A percentile compares a stretch with the other conserved stretches of the same genome.
These are phyloP conservation scores for Gypsophila paniculata DNA, from an alignment of 179 eudicot genomes.

Conservation along the genomic window DNA sequence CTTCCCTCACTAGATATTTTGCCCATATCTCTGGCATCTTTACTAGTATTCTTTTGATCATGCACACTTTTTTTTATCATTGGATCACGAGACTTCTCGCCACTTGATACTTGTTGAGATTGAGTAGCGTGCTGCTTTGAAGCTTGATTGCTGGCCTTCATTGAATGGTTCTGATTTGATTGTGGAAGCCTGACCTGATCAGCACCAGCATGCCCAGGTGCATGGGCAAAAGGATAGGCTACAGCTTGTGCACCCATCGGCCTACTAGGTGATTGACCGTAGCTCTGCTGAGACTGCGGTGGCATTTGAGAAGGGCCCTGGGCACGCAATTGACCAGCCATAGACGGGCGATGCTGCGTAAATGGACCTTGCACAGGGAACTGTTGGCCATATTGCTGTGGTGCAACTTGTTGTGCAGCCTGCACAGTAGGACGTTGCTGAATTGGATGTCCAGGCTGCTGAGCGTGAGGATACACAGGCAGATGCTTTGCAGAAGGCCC, in stretches of 20 bases:
- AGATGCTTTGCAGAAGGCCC: conserved; percentile 41
- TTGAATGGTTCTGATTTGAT: conserved; percentile 42
- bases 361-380: conserved; percentile 44
- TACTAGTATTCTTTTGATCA: conserved; percentile 25
- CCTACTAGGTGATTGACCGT: conserved; percentile 38
- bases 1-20: conserved; percentile 30
- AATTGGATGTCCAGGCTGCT: conserved; percentile 48
- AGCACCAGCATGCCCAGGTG: conserved; percentile 41
- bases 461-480: conserved; percentile 46
- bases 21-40: conserved; percentile 31
- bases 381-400: conserved; percentile 57
- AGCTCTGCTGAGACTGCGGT: conserved; percentile 42
- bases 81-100: conserved; percentile 37
- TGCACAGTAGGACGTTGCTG: conserved; percentile 56
- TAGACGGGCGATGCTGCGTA: conserved; percentile 40
- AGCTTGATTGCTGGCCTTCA: conserved; percentile 28
- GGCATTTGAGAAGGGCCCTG: conserved; percentile 37
- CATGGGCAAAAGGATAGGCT: conserved; percentile 40
- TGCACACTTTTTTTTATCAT: conserved; percentile 24
- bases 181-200: conserved; percentile 51
- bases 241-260: conserved; percentile 46
- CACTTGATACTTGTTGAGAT: conserved; percentile 31
- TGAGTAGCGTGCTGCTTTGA: conserved; percentile 37
- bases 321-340: conserved; percentile 41
- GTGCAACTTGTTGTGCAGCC: conserved; percentile 46